Evolutionary conservation across 768 basidiomycete genomes (phyloP).

Genomic region (Hydnomerulius pinastri): DNA sequence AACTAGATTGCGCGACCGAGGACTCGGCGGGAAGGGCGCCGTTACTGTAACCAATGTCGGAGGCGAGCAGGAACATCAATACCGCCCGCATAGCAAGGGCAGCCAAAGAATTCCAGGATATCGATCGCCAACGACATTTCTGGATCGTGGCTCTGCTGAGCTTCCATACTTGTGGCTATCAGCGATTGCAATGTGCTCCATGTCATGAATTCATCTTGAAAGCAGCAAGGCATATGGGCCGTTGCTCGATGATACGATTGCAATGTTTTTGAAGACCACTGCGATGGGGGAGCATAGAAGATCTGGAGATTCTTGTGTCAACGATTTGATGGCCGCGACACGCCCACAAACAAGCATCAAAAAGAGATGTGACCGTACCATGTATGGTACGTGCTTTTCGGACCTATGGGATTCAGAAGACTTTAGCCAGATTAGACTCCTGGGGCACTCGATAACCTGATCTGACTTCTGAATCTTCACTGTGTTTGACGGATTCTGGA

Average conservation of each 20-base stretch:
- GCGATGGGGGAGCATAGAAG: background rate
- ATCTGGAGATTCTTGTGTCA: background rate
- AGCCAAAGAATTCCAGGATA: background rate
- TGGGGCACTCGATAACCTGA: background rate
- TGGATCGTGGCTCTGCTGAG: background rate
- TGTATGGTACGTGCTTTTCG: too few species aligned
- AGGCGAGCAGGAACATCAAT: conserved; percentile 5
- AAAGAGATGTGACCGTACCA: too few species aligned
- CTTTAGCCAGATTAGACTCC: background rate
- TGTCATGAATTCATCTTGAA: too few species aligned
- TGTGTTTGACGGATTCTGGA: background rate
- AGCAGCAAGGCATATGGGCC: background rate
- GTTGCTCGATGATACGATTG: too few species aligned
- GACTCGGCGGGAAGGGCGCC: too few species aligned
- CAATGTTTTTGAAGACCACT: too few species aligned
- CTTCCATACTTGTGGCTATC: background rate
- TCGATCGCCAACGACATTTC: conserved; percentile 1
- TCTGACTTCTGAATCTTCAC: background rate
- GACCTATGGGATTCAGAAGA: background rate
- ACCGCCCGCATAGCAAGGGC: conserved; percentile 2
- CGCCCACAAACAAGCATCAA: too few species aligned
- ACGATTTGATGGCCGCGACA: background rate
- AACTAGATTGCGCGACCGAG: too few species aligned
- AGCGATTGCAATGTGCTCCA: too few species aligned
- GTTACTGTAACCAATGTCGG: background rate